phyloP scores from a whole-genome alignment of 768 basidiomycete genomes.

The Tylopilus balloui region DNA sequence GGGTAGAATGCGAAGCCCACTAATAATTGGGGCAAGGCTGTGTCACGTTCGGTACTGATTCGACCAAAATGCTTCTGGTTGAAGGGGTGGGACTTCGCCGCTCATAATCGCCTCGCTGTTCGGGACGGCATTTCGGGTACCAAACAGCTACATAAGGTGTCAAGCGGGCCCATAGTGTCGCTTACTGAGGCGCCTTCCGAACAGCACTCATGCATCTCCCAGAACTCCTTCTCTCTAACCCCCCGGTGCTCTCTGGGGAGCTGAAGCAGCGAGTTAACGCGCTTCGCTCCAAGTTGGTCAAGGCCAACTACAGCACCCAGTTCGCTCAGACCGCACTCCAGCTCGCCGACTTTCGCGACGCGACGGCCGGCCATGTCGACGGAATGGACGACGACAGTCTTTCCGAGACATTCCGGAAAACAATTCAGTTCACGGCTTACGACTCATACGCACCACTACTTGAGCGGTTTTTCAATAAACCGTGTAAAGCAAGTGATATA shows the following conservation, averaged over 20 bases:
- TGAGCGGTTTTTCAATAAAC: slow-evolving; percentile 5
- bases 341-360: slow-evolving; percentile 2
- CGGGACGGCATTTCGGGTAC: too few relatives aligned
- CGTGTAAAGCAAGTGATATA: neutral
- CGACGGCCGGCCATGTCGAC: neutral
- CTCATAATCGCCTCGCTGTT: too few relatives aligned
- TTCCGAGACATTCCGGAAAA: neutral
- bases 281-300: neutral
- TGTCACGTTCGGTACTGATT: too few relatives aligned
- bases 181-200: too few relatives aligned
- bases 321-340: slow-evolving; percentile 2
- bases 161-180: too few relatives aligned
- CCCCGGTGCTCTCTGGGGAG: neutral
- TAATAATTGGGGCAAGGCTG: too few relatives aligned
- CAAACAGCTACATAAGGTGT: too few relatives aligned
- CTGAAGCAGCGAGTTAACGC: neutral
- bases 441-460: slow-evolving; percentile 13
- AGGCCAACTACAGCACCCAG: slow-evolving; percentile 1
- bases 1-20: too few relatives aligned
- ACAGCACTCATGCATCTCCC: too few relatives aligned
- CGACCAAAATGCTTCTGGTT: too few relatives aligned
- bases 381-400: neutral
- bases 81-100: too few relatives aligned
- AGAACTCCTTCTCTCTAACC: neutral
- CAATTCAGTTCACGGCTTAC: slow-evolving; percentile 12